These are phyloP conservation scores for Ajuga reptans DNA, from an alignment of 305 asterid genomes.

Conservation along the genomic window DNA sequence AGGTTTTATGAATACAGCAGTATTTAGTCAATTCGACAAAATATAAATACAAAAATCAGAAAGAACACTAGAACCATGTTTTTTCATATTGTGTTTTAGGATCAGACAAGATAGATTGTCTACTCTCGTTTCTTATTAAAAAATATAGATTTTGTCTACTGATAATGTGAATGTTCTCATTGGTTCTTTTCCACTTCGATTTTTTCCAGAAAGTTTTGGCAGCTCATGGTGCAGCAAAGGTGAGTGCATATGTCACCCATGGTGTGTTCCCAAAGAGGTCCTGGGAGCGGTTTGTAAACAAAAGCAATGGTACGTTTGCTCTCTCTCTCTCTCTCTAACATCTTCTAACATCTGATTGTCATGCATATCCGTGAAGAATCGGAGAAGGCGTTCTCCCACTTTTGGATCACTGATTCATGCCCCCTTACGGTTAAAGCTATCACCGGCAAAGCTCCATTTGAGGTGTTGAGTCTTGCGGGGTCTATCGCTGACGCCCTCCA, in stretches of 20 bases:
- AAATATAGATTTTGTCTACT: too few relatives aligned
- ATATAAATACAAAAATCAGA: too few relatives aligned
- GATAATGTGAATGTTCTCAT: not conserved
- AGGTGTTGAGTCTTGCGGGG: constrained; percentile 81
- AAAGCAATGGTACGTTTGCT: constrained; percentile 42
- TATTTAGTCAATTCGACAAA: too few relatives aligned
- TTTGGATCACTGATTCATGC: constrained; percentile 95
- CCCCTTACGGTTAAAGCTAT: constrained; percentile 68
- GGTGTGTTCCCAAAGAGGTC: constrained; percentile 86
- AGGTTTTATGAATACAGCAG: not conserved
- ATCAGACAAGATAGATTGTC: not conserved
- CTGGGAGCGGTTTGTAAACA: constrained; percentile 81
- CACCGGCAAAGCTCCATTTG: constrained; percentile 61
- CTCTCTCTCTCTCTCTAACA: not conserved
- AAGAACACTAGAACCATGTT: too few relatives aligned
- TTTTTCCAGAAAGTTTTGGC: constrained; percentile 80
- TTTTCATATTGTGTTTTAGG: not conserved
- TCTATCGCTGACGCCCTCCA: constrained; percentile 90
- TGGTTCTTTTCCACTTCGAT: not conserved
- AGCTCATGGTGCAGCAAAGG: constrained; percentile 89
- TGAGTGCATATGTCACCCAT: constrained; percentile 93
- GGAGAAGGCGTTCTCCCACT: constrained; percentile 62
- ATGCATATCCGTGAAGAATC: constrained; percentile 17
- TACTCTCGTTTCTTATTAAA: too few relatives aligned
- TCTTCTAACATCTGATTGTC: constrained; percentile 1